phyloP scores from a whole-genome alignment of 2,329 filamentous ascomycete species.

The Fusarium chaquense region DNA sequence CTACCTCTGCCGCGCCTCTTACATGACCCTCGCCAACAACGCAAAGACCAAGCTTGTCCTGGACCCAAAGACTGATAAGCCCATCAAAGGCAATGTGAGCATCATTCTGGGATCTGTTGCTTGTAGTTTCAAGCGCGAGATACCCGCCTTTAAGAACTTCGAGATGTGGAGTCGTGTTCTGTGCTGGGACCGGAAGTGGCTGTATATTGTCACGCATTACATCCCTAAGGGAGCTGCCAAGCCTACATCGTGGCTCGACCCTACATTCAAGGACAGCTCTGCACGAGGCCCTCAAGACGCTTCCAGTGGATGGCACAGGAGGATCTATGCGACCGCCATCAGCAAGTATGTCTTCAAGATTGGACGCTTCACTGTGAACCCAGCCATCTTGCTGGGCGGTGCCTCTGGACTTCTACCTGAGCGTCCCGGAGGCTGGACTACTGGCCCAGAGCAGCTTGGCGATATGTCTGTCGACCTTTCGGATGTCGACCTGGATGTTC shows the following conservation, averaged over 20 bases:
- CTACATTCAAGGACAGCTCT: slow-evolving; percentile 57
- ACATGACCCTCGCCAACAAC: slow-evolving; percentile 65
- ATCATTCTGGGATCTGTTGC: slow-evolving; percentile 79
- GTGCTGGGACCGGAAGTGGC: slow-evolving; percentile 84
- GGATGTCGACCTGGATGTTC: slow-evolving; percentile 51
- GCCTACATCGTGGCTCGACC: slow-evolving; percentile 66
- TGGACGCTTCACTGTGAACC: slow-evolving; percentile 84
- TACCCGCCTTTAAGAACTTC: slow-evolving; percentile 75
- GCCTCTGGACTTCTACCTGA: slow-evolving; percentile 77
- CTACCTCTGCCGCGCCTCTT: slow-evolving; percentile 71
- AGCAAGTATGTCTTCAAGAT: slow-evolving; percentile 88
- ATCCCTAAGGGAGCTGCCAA: slow-evolving; percentile 70
- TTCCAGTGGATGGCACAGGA: slow-evolving; percentile 66
- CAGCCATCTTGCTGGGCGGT: slow-evolving; percentile 78
- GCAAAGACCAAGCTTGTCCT: slow-evolving; percentile 62
- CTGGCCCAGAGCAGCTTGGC: slow-evolving; percentile 58
- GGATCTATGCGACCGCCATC: slow-evolving; percentile 77
- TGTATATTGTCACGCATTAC: slow-evolving; percentile 81
- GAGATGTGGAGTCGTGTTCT: slow-evolving; percentile 80
- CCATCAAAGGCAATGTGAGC: slow-evolving; percentile 65
- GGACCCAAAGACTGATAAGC: slow-evolving; percentile 60
- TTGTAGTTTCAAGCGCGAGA: slow-evolving; percentile 80
- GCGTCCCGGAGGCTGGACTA: slow-evolving; percentile 74
- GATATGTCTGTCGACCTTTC: slow-evolving; percentile 55
- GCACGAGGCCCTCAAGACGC: slow-evolving; percentile 55